A percentile compares a stretch with the other conserved stretches of the same genome.
Evolutionary conservation across 73 alveolate genomes (phyloP).

Genomic region (Diophrys appendiculata): DNA sequence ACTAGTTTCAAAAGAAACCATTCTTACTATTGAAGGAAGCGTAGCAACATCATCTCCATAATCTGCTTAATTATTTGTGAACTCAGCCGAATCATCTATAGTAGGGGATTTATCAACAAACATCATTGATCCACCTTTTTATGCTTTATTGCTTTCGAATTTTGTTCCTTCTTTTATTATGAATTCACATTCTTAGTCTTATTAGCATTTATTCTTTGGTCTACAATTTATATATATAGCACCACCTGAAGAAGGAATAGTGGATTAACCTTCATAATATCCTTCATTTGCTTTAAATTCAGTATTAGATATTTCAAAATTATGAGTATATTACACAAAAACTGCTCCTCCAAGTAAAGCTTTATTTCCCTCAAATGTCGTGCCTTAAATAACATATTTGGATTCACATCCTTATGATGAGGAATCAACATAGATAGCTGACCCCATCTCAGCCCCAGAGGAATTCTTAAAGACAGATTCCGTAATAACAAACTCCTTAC

Average conservation of each 20-base stretch:
- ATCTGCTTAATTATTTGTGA: not conserved
- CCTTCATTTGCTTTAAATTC: not conserved
- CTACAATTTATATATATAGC: not conserved
- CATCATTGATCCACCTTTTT: not conserved
- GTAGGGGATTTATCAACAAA: not conserved
- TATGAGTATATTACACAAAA: not conserved
- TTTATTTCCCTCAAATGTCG: not conserved
- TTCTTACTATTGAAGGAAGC: not conserved
- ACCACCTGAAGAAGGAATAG: not conserved
- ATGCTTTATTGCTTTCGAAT: not conserved
- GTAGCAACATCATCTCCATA: not conserved
- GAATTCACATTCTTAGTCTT: not conserved
- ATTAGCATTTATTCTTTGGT: not conserved
- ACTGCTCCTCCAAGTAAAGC: not conserved
- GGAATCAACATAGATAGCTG: not conserved
- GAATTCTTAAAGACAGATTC: not conserved
- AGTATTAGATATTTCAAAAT: not conserved
- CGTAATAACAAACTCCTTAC: not conserved
- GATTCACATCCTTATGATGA: not conserved
- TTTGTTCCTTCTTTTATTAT: not conserved
- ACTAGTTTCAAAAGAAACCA: not conserved
- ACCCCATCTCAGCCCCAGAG: not conserved
- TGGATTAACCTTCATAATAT: not conserved
- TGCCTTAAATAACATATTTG: not conserved
- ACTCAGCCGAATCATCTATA: not conserved